Evolutionary conservation across 352 stramenopile species (phyloP).

Genomic region (Globisporangium canariense): DNA sequence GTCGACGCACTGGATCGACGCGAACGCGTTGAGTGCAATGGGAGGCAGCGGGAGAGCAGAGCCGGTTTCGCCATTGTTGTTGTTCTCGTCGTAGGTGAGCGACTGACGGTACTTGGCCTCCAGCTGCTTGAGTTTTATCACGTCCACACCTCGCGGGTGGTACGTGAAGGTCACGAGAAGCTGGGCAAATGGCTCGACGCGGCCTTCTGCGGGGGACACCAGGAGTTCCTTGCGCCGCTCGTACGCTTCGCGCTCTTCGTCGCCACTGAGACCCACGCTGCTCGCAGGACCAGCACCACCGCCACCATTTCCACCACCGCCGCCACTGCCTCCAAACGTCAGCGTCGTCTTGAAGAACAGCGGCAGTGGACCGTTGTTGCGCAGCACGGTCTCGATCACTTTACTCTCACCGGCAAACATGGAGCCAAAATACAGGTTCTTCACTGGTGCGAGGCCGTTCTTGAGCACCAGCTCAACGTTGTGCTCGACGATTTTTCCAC

Average conservation of each 20-base stretch:
- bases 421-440: slow-evolving; percentile 62
- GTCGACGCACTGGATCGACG: slow-evolving; percentile 67
- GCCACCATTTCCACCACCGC: slow-evolving; percentile 7
- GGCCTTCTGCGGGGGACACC: slow-evolving; percentile 49
- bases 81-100: slow-evolving; percentile 12
- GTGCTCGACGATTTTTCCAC: slow-evolving; percentile 78
- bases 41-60: slow-evolving; percentile 20
- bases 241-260: slow-evolving; percentile 67
- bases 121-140: slow-evolving; percentile 24
- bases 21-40: slow-evolving; percentile 54
- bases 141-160: slow-evolving; percentile 36
- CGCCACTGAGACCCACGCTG: slow-evolving; percentile 1
- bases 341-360: slow-evolving; percentile 61
- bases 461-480: slow-evolving; percentile 76
- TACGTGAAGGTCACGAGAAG: slow-evolving; percentile 46
- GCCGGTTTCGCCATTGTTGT: slow-evolving; percentile 11
- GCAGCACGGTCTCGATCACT: slow-evolving; percentile 58
- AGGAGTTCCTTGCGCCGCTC: slow-evolving; percentile 68
- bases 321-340: slow-evolving; percentile 30
- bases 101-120: slow-evolving; percentile 20
- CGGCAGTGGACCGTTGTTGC: slow-evolving; percentile 75
- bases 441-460: slow-evolving; percentile 40
- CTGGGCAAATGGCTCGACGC: slow-evolving; percentile 61
- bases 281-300: not conserved
- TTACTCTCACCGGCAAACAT: slow-evolving; percentile 63